phyloP scores from a whole-genome alignment of 2,329 filamentous ascomycete species.

The Colletotrichum falcatum region DNA sequence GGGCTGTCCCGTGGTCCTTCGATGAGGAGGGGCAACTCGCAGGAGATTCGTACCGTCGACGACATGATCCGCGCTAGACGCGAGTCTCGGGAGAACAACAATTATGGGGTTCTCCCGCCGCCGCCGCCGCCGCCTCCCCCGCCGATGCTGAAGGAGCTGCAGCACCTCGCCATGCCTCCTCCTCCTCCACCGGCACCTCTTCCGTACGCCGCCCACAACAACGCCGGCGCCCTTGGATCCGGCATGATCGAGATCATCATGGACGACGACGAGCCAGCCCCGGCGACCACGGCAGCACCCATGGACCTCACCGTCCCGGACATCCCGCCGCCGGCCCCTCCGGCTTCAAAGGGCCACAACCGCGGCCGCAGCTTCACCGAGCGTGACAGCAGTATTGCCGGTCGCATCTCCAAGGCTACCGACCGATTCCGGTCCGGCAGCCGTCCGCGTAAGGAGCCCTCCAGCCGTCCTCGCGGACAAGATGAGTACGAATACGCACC shows the following conservation, averaged over 20 bases:
- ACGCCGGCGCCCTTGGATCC: constrained; percentile 59
- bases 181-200: constrained; percentile 72
- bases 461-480: constrained; percentile 55
- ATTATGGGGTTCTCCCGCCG: constrained; percentile 62
- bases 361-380: constrained; percentile 69
- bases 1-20: constrained; percentile 46
- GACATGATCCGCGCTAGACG: constrained; percentile 50
- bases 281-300: constrained; percentile 49
- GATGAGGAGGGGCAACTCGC: constrained; percentile 52
- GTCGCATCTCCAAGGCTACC: constrained; percentile 67
- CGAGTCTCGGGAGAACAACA: constrained; percentile 45
- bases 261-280: constrained; percentile 65
- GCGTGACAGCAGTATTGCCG: constrained; percentile 60
- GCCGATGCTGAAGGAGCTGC: constrained; percentile 71
- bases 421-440: constrained; percentile 72
- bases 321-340: constrained; percentile 59
- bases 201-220: constrained; percentile 56
- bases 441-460: constrained; percentile 63
- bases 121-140: constrained; percentile 64
- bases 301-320: constrained; percentile 59
- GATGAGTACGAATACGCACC: constrained; percentile 50
- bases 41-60: constrained; percentile 60
- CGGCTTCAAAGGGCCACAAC: constrained; percentile 59
- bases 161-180: constrained; percentile 70
- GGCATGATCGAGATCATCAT: constrained; percentile 76